Percentiles rank a stretch among this genome's conserved stretches.
phyloP scores from a whole-genome alignment of 2,329 filamentous ascomycete genomes.

The Pleurostoma richardsiae region DNA sequence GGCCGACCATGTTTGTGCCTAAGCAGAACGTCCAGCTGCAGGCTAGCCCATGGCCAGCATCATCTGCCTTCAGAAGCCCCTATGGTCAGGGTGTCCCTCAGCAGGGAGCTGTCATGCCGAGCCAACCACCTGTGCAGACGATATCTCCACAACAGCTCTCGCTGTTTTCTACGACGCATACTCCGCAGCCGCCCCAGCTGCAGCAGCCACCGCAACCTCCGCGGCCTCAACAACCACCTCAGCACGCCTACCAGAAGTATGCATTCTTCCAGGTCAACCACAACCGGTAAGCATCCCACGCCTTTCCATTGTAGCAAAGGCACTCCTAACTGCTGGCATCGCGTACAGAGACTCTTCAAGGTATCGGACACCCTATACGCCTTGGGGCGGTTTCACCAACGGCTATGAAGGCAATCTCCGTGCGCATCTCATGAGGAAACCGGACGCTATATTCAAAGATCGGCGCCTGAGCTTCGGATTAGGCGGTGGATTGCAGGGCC shows the following conservation, averaged over 20 bases:
- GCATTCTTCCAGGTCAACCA: slow-evolving; percentile 56
- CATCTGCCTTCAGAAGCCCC: too few species aligned
- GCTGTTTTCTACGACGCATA: too few species aligned
- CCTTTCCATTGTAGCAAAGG: background rate
- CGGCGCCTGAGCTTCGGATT: slow-evolving; percentile 10
- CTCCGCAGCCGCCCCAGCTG: too few species aligned
- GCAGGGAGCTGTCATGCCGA: slow-evolving; percentile 1
- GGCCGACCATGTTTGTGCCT: too few species aligned
- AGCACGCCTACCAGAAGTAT: slow-evolving; percentile 43
- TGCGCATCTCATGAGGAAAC: slow-evolving; percentile 37
- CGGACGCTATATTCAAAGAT: slow-evolving; percentile 26
- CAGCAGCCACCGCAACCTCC: too few species aligned
- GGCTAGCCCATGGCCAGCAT: too few species aligned
- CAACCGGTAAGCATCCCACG: slow-evolving; percentile 39
- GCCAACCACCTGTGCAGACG: background rate
- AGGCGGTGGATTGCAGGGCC: slow-evolving; percentile 9
- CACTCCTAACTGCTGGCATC: slow-evolving; percentile 11
- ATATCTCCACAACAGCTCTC: background rate
- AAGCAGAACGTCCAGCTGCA: too few species aligned
- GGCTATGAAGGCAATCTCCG: slow-evolving; percentile 51
- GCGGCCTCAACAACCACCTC: background rate
- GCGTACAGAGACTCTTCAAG: slow-evolving; percentile 43
- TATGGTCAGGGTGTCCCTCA: background rate
- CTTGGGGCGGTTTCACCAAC: slow-evolving; percentile 54
- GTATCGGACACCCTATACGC: slow-evolving; percentile 56